Percentiles rank a stretch among this genome's conserved stretches.
phyloP scores from a whole-genome alignment of 2,329 filamentous ascomycete species.

The Hypoxylon sp. region DNA sequence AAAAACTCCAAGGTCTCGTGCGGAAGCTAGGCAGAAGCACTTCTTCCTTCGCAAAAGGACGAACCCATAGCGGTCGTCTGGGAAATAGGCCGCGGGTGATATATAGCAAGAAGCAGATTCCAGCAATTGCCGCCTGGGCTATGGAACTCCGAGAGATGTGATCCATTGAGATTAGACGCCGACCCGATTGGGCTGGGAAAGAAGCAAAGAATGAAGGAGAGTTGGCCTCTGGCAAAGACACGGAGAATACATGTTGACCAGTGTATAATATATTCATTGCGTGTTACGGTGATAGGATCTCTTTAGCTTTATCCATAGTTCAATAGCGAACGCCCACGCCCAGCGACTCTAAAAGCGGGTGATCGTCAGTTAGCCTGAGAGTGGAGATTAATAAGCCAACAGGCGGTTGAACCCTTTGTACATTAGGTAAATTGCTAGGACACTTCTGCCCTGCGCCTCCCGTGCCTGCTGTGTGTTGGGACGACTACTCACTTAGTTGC shows the following conservation, averaged over 20 bases:
- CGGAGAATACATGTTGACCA: conserved; percentile 35
- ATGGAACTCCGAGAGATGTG: conserved; percentile 45
- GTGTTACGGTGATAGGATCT: conserved; percentile 14
- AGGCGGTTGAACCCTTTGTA: conserved; percentile 9
- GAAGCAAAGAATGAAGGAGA: conserved; percentile 25
- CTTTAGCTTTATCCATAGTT: conserved; percentile 28
- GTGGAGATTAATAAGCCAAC: conserved; percentile 32
- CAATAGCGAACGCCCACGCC: conserved; percentile 6
- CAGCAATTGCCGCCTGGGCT: conserved; percentile 53
- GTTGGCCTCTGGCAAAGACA: conserved; percentile 22
- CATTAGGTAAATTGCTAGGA: not conserved
- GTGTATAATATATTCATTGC: conserved; percentile 36
- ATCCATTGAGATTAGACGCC: conserved; percentile 43
- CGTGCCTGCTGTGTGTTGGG: not conserved
- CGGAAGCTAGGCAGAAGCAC: conserved; percentile 26
- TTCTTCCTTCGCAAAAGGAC: conserved; percentile 61
- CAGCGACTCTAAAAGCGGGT: conserved; percentile 22
- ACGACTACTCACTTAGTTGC: conserved; percentile 10
- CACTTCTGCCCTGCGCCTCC: not conserved
- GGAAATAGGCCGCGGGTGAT: conserved; percentile 48
- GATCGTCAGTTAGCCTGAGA: conserved; percentile 23
- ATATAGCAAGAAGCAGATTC: conserved; percentile 53
- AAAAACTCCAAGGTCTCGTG: conserved; percentile 57
- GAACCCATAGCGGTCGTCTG: conserved; percentile 59
- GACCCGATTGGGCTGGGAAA: conserved; percentile 4